Conservation (phyloP, 108 stramenopile species). For the Cyclotella baltica region DNA sequence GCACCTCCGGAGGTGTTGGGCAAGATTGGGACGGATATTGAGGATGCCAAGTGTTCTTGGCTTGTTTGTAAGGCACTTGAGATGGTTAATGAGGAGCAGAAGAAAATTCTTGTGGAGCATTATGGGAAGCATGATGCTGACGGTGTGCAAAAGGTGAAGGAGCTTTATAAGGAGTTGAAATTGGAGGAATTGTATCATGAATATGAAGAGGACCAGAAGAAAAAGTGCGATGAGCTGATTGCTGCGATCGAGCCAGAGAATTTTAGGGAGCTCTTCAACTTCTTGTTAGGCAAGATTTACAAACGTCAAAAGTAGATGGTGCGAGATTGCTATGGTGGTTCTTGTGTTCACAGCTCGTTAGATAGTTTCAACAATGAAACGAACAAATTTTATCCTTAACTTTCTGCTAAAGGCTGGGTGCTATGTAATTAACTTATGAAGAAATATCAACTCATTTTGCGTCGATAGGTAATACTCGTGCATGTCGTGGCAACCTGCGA, state of each 20-base stretch:
- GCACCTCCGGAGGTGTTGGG: slow-evolving; percentile 95
- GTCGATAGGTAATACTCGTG: too few species aligned
- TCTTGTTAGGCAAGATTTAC: slow-evolving; percentile 94
- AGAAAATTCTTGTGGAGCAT: slow-evolving; percentile 71
- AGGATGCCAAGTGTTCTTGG: slow-evolving; percentile 99
- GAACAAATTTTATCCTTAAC: too few species aligned
- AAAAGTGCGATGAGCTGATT: slow-evolving; percentile 58
- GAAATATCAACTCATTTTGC: too few species aligned
- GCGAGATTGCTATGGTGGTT: not conserved
- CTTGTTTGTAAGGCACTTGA: slow-evolving; percentile 91
- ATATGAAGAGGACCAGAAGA: slow-evolving; percentile 90
- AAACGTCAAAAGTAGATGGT: slow-evolving; percentile 88
- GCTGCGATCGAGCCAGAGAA: slow-evolving; percentile 58
- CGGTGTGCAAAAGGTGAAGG: slow-evolving; percentile 85
- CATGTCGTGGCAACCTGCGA: too few species aligned
- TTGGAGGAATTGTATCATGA: slow-evolving; percentile 74
- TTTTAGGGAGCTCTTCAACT: slow-evolving; percentile 78
- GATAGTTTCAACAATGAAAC: too few species aligned
- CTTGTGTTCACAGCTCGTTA: too few species aligned
- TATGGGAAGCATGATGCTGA: slow-evolving; percentile 87
- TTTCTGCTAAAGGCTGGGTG: too few species aligned
- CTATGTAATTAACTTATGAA: too few species aligned
- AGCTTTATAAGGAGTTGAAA: slow-evolving; percentile 85
- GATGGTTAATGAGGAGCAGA: slow-evolving; percentile 56
- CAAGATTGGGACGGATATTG: slow-evolving; percentile 99